Conservation (phyloP, 2,329 filamentous ascomycete species). For the Talaromyces funiculosus region DNA sequence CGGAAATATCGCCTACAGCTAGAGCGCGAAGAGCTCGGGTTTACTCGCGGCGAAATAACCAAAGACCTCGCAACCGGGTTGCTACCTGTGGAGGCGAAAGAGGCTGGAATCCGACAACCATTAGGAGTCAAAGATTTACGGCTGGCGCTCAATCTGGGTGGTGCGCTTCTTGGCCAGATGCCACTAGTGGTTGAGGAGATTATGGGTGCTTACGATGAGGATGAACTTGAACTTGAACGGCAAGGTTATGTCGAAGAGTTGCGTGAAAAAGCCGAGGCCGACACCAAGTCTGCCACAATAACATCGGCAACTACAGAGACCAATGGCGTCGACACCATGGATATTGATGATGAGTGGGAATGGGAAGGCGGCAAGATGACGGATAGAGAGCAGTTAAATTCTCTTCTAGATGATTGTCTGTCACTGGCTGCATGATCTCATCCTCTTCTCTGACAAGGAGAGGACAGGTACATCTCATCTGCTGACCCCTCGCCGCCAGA, state of each 20-base stretch:
- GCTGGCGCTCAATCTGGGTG: constrained; percentile 68
- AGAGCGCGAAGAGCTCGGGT: constrained; percentile 67
- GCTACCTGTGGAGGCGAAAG: constrained; percentile 74
- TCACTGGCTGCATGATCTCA: constrained; percentile 35
- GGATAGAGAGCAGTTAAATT: constrained; percentile 34
- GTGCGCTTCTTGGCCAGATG: constrained; percentile 70
- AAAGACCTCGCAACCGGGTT: constrained; percentile 68
- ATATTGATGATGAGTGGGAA: constrained; percentile 34
- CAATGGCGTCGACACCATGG: constrained; percentile 32
- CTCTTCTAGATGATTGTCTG: constrained; percentile 38
- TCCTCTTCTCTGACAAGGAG: background rate
- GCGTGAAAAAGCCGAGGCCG: constrained; percentile 2
- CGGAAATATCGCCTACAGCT: constrained; percentile 70
- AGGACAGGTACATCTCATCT: background rate
- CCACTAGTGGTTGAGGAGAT: constrained; percentile 68
- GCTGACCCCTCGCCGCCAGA: background rate
- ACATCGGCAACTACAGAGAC: constrained; percentile 7
- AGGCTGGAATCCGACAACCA: constrained; percentile 64
- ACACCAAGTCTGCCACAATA: constrained; percentile 18
- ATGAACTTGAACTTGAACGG: constrained; percentile 58
- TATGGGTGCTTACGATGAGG: constrained; percentile 65
- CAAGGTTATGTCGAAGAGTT: constrained; percentile 26
- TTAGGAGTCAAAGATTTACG: constrained; percentile 73
- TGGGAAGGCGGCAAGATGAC: constrained; percentile 35
- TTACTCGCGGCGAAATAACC: constrained; percentile 65